A percentile compares a stretch with the other conserved stretches of the same genome.
Evolutionary conservation across 805 yeast genomes (phyloP).

Genomic region (Debaryomyces castellii): DNA sequence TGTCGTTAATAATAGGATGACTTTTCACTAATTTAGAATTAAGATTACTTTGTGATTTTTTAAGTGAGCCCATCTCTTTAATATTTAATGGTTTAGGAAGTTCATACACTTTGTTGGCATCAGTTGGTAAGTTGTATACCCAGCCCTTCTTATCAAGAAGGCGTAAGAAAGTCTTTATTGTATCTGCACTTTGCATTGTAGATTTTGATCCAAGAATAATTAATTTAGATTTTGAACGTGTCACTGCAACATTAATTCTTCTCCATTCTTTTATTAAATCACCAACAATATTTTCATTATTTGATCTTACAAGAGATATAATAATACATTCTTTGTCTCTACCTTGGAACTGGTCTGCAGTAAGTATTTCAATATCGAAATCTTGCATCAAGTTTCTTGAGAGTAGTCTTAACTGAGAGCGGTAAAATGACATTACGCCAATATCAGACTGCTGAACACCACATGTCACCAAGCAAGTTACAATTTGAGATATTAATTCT

Average conservation of each 20-base stretch:
- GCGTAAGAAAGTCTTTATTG: constrained; percentile 59
- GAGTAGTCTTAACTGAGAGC: constrained; percentile 63
- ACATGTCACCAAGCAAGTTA: constrained; percentile 52
- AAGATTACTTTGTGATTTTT: background rate
- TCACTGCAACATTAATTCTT: constrained; percentile 90
- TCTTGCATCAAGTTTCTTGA: constrained; percentile 21
- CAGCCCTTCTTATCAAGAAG: constrained; percentile 58
- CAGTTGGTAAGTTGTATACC: constrained; percentile 56
- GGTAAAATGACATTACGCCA: constrained; percentile 88
- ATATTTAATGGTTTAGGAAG: constrained; percentile 13
- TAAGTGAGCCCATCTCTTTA: background rate
- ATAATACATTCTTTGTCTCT: constrained; percentile 90
- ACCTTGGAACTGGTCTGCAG: constrained; percentile 97
- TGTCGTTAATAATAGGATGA: constrained; percentile 26
- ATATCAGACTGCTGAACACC: constrained; percentile 63
- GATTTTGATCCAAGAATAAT: constrained; percentile 76
- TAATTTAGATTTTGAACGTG: constrained; percentile 83
- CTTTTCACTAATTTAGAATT: constrained; percentile 15
- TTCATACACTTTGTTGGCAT: constrained; percentile 39
- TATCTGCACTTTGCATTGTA: constrained; percentile 53
- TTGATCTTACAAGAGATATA: constrained; percentile 85
- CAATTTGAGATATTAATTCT: constrained; percentile 57
- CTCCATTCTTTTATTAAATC: constrained; percentile 85
- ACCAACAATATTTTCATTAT: constrained; percentile 64
- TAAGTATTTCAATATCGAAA: constrained; percentile 67